These are phyloP conservation scores for Monosporascus sp. DNA, from an alignment of 2,329 filamentous ascomycete genomes.

Conservation along the genomic window DNA sequence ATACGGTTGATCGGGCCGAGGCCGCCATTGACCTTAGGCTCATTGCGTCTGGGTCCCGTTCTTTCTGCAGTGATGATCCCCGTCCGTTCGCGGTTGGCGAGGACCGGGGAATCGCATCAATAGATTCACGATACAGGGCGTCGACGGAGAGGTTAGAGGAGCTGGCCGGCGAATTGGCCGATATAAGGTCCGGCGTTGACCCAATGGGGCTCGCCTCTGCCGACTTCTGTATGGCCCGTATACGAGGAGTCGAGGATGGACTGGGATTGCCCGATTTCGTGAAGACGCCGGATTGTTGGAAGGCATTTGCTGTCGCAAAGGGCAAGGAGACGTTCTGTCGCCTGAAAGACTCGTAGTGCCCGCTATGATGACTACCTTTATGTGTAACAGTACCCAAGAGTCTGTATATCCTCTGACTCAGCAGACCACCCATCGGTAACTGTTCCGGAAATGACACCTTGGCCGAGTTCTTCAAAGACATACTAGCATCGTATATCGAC, in stretches of 20 bases:
- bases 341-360: constrained; percentile 94
- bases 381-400: constrained; percentile 86
- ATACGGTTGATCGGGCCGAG: constrained; percentile 51
- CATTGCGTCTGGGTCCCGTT: constrained; percentile 42
- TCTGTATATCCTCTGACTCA: constrained; percentile 75
- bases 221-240: constrained; percentile 30
- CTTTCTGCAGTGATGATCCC: constrained; percentile 23
- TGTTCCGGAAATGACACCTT: constrained; percentile 89
- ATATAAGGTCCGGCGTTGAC: constrained; percentile 44
- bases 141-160: constrained; percentile 35
- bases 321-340: constrained; percentile 75
- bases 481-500: constrained; percentile 78
- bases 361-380: constrained; percentile 91
- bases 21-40: constrained; percentile 53
- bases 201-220: constrained; percentile 36
- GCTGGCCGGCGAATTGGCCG: constrained; percentile 30
- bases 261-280: constrained; percentile 54
- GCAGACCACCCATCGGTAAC: constrained; percentile 74
- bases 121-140: constrained; percentile 12
- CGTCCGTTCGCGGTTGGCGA: constrained; percentile 10
- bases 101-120: constrained; percentile 15
- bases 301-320: constrained; percentile 75
- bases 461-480: constrained; percentile 87
- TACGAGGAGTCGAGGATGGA: constrained; percentile 42
- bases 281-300: constrained; percentile 70